Base-by-base conservation (phyloP, 2,329 filamentous ascomycete species). In the Hypoxylon sp. region DNA sequence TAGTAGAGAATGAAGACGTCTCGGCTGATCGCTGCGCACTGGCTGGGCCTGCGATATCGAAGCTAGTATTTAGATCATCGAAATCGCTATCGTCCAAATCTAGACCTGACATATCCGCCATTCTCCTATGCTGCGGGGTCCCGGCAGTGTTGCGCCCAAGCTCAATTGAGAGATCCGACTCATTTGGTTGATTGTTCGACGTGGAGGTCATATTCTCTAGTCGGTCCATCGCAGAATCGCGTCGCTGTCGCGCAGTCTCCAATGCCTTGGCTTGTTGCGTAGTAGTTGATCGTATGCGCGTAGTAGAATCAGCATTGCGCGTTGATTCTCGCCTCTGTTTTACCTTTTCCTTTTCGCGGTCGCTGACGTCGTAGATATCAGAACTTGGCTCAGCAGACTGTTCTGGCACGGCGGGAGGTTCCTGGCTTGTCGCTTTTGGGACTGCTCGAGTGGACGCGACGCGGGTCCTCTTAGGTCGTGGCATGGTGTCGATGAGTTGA, bases 1-100 rank as follows among this genome's bases (percentile, higher is more conserved):
- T 77, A 17, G 72, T 60, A 17, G 77, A 75, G 32, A 79, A 63
- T 1, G 72, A 76, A 39, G 77, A 79, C 7, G 75, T 78, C 5
- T 79, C 75, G 5, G 73, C 73, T 27, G 77, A 79, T 66, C 75
- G 70, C 24, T 75, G 73, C 8, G 75, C 74, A 50, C 76, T 78
- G 19, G 72, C 72, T 17, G 75, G 75, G 13, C 70, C 75, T 0
- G 65, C 73, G 0, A 75, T 76, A 21, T 75, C 72, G 11, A 78
- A 59, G 15, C 76, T 78, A 4, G 76, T 77, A 66, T 79, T 72
- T n/a, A 78, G 64, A 57, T 78, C 75, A 52, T 76, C 75, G 57
- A 79, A 79, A 66, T 76, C 77, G 31, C 68, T 69, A 44, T 79
- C 77, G 54, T 79, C 76, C 37, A 79, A 66, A 56, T 79, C 77